Evolutionary conservation across 2,329 filamentous ascomycete genomes (phyloP).

Genomic region (Cryphonectria japonica): DNA sequence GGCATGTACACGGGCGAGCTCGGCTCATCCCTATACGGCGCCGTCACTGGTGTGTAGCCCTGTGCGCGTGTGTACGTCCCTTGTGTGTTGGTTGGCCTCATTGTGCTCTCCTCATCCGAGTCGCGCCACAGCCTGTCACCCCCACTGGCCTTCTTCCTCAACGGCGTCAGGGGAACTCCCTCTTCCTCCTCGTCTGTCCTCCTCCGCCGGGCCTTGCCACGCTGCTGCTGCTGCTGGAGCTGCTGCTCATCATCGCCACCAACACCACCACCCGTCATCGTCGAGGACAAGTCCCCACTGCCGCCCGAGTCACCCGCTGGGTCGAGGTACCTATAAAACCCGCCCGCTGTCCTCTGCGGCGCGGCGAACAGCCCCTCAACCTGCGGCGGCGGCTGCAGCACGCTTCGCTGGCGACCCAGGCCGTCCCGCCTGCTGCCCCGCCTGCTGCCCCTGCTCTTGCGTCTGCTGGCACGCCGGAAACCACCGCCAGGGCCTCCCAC

Average conservation of each 20-base stretch:
- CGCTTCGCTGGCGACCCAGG: slow-evolving; percentile 56
- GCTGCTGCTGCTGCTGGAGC: background rate
- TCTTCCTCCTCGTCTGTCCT: slow-evolving; percentile 18
- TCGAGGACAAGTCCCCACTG: slow-evolving; percentile 49
- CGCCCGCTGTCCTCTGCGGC: slow-evolving; percentile 67
- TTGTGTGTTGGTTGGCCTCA: slow-evolving; percentile 11
- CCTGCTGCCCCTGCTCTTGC: slow-evolving; percentile 25
- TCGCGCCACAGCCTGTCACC: background rate
- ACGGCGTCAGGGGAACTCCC: slow-evolving; percentile 30
- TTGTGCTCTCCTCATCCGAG: slow-evolving; percentile 42
- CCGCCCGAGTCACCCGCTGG: slow-evolving; percentile 56
- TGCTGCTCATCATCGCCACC: background rate
- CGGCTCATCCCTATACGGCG: slow-evolving; percentile 18
- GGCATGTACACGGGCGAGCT: slow-evolving; percentile 64
- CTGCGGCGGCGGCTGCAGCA: slow-evolving; percentile 71
- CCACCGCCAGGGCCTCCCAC: background rate
- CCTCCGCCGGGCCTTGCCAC: background rate
- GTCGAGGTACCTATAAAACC: slow-evolving; percentile 71
- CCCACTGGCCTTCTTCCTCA: slow-evolving; percentile 31
- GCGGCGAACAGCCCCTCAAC: slow-evolving; percentile 80
- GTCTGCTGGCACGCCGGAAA: slow-evolving; percentile 17
- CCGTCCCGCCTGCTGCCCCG: slow-evolving; percentile 40
- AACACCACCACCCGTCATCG: background rate
- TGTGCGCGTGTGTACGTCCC: background rate
- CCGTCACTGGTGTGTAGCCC: background rate